Conservation (phyloP, 768 basidiomycete genomes). For the Omphalotus guepiniiformis region DNA sequence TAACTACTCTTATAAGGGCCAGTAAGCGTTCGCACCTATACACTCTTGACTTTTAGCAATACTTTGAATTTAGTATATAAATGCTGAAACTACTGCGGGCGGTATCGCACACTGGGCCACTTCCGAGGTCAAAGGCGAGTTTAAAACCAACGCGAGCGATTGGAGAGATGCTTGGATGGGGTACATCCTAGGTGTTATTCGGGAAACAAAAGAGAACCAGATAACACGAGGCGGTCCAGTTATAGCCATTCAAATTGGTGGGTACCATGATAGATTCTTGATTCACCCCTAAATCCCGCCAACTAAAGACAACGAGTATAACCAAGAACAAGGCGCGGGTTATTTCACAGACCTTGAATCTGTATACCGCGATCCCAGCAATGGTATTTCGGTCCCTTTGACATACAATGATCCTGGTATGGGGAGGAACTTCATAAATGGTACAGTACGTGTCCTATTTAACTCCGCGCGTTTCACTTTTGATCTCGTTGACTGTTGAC, state of each 20-base stretch:
- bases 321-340: constrained; percentile 42
- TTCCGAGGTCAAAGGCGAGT: constrained; percentile 49
- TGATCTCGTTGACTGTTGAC: not conserved
- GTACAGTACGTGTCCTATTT: constrained; percentile 43
- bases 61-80: constrained; percentile 49
- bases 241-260: constrained; percentile 43
- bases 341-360: constrained; percentile 64
- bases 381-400: constrained; percentile 67
- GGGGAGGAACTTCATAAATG: constrained; percentile 61
- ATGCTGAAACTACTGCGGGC: constrained; percentile 59
- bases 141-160: constrained; percentile 74
- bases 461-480: not conserved
- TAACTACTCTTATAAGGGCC: constrained; percentile 27
- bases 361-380: constrained; percentile 46
- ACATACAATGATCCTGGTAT: constrained; percentile 71
- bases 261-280: too few species aligned
- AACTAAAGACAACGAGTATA: constrained; percentile 85
- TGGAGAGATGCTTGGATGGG: constrained; percentile 68
- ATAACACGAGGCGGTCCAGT: constrained; percentile 72
- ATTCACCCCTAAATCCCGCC: not conserved
- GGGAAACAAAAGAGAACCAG: constrained; percentile 58
- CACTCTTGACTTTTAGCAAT: not conserved
- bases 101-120: constrained; percentile 57
- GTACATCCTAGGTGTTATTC: constrained; percentile 65
- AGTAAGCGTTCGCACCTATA: constrained; percentile 21